These are phyloP conservation scores for Solanum medicagineum DNA, from an alignment of 257 asterid genomes.

Conservation along the genomic window DNA sequence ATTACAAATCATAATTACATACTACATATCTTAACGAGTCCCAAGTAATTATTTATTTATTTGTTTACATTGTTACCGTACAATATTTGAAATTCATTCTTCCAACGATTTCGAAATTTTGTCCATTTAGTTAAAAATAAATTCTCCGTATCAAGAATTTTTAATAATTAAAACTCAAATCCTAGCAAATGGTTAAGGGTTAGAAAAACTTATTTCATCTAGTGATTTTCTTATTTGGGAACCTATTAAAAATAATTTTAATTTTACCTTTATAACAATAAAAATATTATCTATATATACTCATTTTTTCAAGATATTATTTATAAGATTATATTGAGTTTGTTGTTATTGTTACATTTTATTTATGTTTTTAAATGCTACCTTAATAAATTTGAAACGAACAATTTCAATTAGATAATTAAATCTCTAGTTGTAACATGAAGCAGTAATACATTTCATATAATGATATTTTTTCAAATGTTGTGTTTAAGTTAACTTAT, in stretches of 20 bases:
- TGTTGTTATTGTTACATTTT: neutral
- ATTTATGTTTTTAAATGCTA: neutral
- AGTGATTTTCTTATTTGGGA: neutral
- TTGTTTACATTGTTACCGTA: neutral
- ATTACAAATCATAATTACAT: neutral
- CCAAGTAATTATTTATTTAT: neutral
- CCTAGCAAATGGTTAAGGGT: neutral
- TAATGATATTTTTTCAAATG: neutral
- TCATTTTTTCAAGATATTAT: fast-evolving
- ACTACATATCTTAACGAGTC: neutral
- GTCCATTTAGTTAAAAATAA: neutral
- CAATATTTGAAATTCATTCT: neutral
- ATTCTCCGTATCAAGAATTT: neutral
- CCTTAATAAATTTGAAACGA: neutral
- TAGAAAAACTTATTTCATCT: neutral
- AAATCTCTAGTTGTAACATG: neutral
- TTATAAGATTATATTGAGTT: neutral
- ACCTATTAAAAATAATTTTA: neutral
- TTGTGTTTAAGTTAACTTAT: neutral
- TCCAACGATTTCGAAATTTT: neutral
- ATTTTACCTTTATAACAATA: neutral
- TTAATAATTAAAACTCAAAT: too few species aligned
- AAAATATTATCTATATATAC: neutral
- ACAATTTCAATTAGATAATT: neutral
- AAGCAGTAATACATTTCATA: neutral